A percentile compares a stretch with the other conserved stretches of the same genome.
Evolutionary conservation across 306 rosid species (phyloP).

Genomic region (Cicer bijugum): DNA sequence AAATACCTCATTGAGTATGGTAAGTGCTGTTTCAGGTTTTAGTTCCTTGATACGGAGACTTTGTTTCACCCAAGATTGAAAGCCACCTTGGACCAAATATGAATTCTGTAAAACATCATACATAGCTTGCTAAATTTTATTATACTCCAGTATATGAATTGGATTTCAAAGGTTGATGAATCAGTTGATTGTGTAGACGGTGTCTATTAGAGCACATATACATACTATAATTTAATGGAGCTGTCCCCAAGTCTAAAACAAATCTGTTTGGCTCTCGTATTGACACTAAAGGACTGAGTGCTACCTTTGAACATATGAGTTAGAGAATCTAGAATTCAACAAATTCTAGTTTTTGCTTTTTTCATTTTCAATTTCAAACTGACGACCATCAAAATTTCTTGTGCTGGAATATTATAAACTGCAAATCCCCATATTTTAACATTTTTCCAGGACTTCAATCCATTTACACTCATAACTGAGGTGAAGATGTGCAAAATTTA

Average conservation of each 20-base stretch:
- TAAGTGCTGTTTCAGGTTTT: conserved; percentile 75
- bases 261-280: conserved; percentile 16
- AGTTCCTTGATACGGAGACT: conserved; percentile 92
- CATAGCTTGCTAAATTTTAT: conserved; percentile 20
- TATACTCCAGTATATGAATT: conserved; percentile 23
- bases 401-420: conserved; percentile 14
- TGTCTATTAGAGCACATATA: conserved; percentile 23
- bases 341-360: conserved; percentile 10
- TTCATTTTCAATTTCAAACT: conserved; percentile 29
- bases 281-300: conserved; percentile 32
- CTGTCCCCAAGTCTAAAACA: conserved; percentile 10
- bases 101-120: conserved; percentile 64
- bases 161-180: conserved; percentile 31
- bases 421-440: conserved; percentile 23
- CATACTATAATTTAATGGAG: conserved; percentile 18
- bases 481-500: neutral
- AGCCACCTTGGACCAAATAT: conserved; percentile 92
- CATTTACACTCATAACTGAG: conserved; percentile 14
- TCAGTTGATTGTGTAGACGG: conserved; percentile 7
- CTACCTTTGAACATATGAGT: conserved; percentile 27
- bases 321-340: conserved; percentile 12
- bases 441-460: conserved; percentile 22
- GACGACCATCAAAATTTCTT: conserved; percentile 5
- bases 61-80: conserved; percentile 76
- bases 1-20: conserved; percentile 82